Conservation (phyloP, 129 eudicot species). For the Saussurea involucrata region DNA sequence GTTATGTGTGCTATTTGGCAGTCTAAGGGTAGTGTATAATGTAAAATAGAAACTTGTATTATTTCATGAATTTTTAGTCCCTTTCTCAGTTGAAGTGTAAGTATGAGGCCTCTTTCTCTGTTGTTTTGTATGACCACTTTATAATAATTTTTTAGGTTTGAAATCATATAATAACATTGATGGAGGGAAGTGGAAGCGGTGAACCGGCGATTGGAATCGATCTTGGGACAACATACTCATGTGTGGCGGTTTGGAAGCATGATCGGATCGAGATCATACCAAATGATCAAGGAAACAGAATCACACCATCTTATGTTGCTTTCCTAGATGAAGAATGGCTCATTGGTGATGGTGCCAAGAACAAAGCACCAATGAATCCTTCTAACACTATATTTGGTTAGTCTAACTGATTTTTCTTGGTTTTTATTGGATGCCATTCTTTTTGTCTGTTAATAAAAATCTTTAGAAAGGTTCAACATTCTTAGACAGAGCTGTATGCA, state of each 20-base stretch:
- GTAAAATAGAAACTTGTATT: too few species aligned
- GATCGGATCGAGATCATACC: conserved; percentile 11
- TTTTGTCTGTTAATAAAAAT: not conserved
- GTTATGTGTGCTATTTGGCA: too few species aligned
- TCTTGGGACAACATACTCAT: not conserved
- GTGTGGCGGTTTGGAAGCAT: too few species aligned
- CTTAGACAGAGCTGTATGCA: not conserved
- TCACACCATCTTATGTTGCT: conserved; percentile 26
- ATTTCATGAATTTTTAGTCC: too few species aligned
- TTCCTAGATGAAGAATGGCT: conserved; percentile 8
- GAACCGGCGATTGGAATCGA: conserved; percentile 6
- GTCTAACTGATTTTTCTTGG: not conserved
- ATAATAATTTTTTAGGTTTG: too few species aligned
- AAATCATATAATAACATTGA: too few species aligned
- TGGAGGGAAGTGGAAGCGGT: not conserved
- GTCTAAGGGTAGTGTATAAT: too few species aligned
- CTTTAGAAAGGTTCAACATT: not conserved
- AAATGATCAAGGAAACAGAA: conserved; percentile 14
- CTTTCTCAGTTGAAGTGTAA: too few species aligned
- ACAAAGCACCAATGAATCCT: conserved; percentile 19
- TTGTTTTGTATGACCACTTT: too few species aligned
- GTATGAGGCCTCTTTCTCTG: too few species aligned
- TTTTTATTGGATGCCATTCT: not conserved
- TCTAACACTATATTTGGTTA: conserved; percentile 22
- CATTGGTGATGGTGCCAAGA: conserved; percentile 26